phyloP scores from a whole-genome alignment of 208 protist species.

The Hexamita inflata region DNA sequence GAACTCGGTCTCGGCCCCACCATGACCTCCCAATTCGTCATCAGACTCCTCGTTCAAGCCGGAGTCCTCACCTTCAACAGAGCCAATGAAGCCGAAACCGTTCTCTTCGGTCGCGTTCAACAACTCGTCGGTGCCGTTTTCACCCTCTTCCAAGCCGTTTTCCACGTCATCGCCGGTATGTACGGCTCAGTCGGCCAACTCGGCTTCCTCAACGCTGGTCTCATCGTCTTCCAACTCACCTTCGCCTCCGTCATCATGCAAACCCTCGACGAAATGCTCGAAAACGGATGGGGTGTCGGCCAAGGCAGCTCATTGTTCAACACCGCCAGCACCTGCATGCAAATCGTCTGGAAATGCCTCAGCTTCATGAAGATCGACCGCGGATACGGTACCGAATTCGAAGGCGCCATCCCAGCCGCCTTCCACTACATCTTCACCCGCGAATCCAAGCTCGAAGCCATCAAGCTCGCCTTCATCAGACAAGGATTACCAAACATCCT shows the following conservation, averaged over 20 bases:
- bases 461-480: slow-evolving; percentile 96
- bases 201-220: slow-evolving; percentile 67
- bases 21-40: slow-evolving; percentile 85
- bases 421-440: slow-evolving; percentile 88
- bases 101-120: slow-evolving; percentile 68
- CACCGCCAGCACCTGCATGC: slow-evolving; percentile 98
- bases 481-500: slow-evolving; percentile 95
- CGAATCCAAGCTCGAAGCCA: slow-evolving; percentile 80
- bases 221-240: slow-evolving; percentile 95
- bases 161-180: slow-evolving; percentile 91
- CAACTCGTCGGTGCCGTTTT: slow-evolving; percentile 81
- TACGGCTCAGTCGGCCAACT: slow-evolving; percentile 90
- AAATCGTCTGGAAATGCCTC: slow-evolving; percentile 98
- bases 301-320: slow-evolving; percentile 98
- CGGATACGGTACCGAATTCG: slow-evolving; percentile 80
- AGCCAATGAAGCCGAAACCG: slow-evolving; percentile 73
- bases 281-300: slow-evolving; percentile 97
- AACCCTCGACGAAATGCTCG: slow-evolving; percentile 91
- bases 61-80: slow-evolving; percentile 83
- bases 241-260: slow-evolving; percentile 90
- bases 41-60: slow-evolving; percentile 84
- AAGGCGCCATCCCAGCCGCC: slow-evolving; percentile 95
- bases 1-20: slow-evolving; percentile 89
- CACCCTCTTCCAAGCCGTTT: slow-evolving; percentile 82
- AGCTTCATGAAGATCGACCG: slow-evolving; percentile 91